Percentiles rank a stretch among this genome's conserved stretches.
These are phyloP conservation scores for Phyllosticta paracitricarpa DNA, from an alignment of 2,329 filamentous ascomycete genomes.

Conservation along the genomic window DNA sequence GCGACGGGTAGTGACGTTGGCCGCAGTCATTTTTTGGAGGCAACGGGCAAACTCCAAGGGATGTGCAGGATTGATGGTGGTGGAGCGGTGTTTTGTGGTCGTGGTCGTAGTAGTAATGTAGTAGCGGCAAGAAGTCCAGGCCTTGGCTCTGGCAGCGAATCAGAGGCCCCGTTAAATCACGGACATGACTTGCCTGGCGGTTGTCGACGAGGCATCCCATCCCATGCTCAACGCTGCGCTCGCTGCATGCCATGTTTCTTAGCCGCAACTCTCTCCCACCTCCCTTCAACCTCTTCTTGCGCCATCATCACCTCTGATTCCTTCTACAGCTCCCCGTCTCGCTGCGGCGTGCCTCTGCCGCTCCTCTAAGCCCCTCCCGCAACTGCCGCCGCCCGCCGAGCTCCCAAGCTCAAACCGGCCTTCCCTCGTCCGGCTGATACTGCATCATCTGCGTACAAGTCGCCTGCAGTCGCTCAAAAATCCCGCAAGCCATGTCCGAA, in stretches of 20 bases:
- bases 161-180: no score
- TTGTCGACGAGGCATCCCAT: neutral
- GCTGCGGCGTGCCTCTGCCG: neutral
- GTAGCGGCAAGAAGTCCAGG: neutral
- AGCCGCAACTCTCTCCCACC: neutral
- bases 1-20: neutral
- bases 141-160: no score
- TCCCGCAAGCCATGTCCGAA: constrained; percentile 9
- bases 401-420: neutral
- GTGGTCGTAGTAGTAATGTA: neutral
- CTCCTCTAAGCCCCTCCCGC: neutral
- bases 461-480: neutral
- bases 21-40: neutral
- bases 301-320: neutral
- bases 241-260: neutral
- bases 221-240: neutral
- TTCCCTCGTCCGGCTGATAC: neutral
- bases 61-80: neutral
- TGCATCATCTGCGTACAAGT: neutral
- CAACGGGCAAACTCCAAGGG: neutral
- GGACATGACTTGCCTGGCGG: no score
- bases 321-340: neutral
- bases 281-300: neutral
- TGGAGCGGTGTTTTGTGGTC: neutral
- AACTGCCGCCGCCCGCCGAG: neutral